These are phyloP conservation scores for Leccinum imitatum DNA, from an alignment of 768 basidiomycete genomes.

Conservation along the genomic window DNA sequence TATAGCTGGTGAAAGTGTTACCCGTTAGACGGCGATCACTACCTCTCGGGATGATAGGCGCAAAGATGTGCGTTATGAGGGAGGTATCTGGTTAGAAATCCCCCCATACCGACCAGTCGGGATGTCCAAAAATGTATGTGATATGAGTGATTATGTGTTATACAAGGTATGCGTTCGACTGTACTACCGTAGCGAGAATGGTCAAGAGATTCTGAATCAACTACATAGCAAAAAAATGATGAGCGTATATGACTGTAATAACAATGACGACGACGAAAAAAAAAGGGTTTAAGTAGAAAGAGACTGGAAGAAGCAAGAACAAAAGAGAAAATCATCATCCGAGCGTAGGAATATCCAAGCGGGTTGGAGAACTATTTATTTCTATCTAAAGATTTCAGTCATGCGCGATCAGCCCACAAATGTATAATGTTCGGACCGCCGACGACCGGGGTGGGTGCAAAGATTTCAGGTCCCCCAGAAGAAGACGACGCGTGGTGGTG, in stretches of 20 bases:
- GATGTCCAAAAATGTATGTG: background rate
- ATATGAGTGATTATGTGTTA: background rate
- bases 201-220: conserved; percentile 1
- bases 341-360: background rate
- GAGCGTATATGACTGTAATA: conserved; percentile 20
- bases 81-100: background rate
- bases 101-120: too few relatives aligned
- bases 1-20: too few relatives aligned
- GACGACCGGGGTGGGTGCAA: conserved; percentile 35
- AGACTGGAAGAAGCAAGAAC: background rate
- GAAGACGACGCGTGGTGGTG: conserved; percentile 16
- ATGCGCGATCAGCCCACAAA: conserved; percentile 34
- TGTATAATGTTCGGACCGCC: conserved; percentile 36
- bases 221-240: conserved; percentile 6
- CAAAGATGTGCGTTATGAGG: too few relatives aligned
- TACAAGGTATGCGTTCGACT: background rate
- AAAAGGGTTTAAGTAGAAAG: background rate
- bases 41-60: too few relatives aligned
- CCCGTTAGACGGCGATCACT: too few relatives aligned
- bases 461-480: conserved; percentile 30
- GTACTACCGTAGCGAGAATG: background rate
- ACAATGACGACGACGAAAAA: background rate
- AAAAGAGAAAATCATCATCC: background rate
- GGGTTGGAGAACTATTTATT: background rate
- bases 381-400: conserved; percentile 16